Conservation (phyloP, 371 early-diverging fungal species). For the Haplosporangium sp. region DNA sequence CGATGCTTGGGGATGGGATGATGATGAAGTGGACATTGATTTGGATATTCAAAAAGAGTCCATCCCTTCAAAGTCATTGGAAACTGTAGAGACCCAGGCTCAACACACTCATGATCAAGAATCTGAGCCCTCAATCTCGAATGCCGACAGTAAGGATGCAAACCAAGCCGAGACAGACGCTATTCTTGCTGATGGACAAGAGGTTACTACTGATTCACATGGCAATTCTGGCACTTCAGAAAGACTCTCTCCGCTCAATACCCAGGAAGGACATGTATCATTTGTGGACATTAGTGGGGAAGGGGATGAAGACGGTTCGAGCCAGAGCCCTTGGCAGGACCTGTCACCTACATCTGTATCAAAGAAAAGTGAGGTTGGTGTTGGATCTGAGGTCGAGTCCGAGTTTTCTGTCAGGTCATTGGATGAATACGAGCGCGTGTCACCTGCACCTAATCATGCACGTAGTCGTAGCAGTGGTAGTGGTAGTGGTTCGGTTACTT, state of each 20-base stretch:
- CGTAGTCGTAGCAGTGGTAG: conserved; percentile 12
- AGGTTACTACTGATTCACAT: neutral
- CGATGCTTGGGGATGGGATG: conserved; percentile 52
- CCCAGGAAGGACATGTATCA: conserved; percentile 7
- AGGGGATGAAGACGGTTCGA: conserved; percentile 26
- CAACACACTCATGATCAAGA: neutral
- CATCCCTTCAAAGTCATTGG: neutral
- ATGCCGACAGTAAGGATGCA: neutral
- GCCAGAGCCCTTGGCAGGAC: conserved; percentile 50
- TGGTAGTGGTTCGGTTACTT: neutral
- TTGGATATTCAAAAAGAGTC: conserved; percentile 9
- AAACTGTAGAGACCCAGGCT: neutral
- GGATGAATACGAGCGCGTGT: conserved; percentile 35
- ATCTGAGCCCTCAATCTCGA: neutral
- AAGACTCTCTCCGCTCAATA: conserved; percentile 13
- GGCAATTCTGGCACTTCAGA: neutral
- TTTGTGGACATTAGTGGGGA: conserved; percentile 23
- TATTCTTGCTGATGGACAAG: neutral
- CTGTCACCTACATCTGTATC: conserved; percentile 46
- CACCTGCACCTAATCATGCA: conserved; percentile 5
- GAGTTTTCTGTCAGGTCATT: conserved; percentile 43
- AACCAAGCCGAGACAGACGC: neutral
- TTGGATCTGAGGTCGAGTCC: conserved; percentile 45
- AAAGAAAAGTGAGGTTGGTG: conserved; percentile 41
- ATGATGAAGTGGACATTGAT: conserved; percentile 22